phyloP scores from a whole-genome alignment of 176 grass and related monocot genomes.

The Puya raimondii region DNA sequence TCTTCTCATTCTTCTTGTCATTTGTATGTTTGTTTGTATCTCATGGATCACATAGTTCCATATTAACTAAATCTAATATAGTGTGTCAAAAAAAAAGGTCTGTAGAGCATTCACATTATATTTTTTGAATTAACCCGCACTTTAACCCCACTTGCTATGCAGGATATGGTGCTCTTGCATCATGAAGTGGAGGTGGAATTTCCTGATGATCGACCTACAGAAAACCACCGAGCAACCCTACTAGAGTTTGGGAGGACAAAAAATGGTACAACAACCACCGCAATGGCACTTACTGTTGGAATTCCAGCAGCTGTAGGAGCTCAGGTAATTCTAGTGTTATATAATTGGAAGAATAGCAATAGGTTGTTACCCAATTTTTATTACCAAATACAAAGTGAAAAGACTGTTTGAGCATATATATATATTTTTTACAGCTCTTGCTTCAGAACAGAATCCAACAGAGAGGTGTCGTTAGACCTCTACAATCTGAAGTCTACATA shows the following conservation, averaged over 20 bases:
- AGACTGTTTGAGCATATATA: constrained; percentile 9
- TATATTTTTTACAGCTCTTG: constrained; percentile 51
- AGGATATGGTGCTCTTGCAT: constrained; percentile 99
- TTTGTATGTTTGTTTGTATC: no score
- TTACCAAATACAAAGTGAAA: background rate
- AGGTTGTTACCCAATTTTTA: no score
- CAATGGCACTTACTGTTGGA: constrained; percentile 94
- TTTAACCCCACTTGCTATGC: background rate
- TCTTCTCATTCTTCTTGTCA: no score
- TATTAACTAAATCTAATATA: background rate
- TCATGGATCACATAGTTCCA: background rate
- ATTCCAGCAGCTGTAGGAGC: constrained; percentile 73
- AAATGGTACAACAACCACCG: constrained; percentile 52
- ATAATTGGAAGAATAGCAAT: no score
- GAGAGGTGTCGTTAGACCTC: constrained; percentile 77
- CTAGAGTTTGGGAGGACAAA: constrained; percentile 66
- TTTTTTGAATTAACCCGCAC: background rate
- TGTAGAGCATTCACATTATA: no score
- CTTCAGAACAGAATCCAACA: constrained; percentile 65
- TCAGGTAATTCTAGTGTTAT: constrained; percentile 35
- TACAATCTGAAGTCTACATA: constrained; percentile 66
- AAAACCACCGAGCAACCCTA: constrained; percentile 75
- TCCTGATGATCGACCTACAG: constrained; percentile 33
- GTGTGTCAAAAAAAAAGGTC: no score
- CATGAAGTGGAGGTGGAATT: constrained; percentile 81